Evolutionary conservation across 169 alveolate genomes (phyloP).

Genomic region (Neospora caninum): DNA sequence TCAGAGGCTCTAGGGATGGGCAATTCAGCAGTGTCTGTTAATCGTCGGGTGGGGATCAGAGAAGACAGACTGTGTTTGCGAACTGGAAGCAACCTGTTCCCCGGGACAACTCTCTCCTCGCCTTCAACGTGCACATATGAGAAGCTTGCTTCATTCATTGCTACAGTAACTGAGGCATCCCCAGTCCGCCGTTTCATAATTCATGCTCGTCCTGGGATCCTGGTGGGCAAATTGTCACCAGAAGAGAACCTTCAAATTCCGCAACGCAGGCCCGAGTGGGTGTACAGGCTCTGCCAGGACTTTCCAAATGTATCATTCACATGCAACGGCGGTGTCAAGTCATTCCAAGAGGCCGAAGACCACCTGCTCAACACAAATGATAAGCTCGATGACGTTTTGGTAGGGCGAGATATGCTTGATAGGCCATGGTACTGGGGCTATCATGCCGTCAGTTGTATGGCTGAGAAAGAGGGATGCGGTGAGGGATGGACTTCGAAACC

Average conservation of each 20-base stretch:
- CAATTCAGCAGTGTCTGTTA: neutral
- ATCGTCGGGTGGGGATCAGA: constrained; percentile 1
- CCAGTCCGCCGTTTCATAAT: neutral
- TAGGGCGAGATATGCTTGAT: constrained; percentile 26
- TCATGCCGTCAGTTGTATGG: neutral
- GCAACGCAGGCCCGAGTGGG: neutral
- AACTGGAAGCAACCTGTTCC: neutral
- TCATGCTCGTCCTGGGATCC: constrained; percentile 12
- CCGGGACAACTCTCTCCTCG: neutral
- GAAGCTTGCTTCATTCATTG: neutral
- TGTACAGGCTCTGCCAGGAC: constrained; percentile 8
- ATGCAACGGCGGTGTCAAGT: constrained; percentile 8
- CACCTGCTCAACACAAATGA: neutral
- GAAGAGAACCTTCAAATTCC: neutral
- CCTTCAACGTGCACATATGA: neutral
- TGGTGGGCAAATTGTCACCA: neutral
- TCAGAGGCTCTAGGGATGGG: neutral
- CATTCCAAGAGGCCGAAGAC: neutral
- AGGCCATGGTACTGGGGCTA: constrained; percentile 35
- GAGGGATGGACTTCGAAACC: neutral
- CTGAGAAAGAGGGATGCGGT: neutral
- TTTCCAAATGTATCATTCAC: constrained; percentile 12
- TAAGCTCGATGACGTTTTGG: neutral
- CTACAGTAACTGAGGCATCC: neutral
- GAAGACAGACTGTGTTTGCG: neutral